Conservation (phyloP, 1,284 basidiomycete species). For the Ganoderma meredithae region DNA sequence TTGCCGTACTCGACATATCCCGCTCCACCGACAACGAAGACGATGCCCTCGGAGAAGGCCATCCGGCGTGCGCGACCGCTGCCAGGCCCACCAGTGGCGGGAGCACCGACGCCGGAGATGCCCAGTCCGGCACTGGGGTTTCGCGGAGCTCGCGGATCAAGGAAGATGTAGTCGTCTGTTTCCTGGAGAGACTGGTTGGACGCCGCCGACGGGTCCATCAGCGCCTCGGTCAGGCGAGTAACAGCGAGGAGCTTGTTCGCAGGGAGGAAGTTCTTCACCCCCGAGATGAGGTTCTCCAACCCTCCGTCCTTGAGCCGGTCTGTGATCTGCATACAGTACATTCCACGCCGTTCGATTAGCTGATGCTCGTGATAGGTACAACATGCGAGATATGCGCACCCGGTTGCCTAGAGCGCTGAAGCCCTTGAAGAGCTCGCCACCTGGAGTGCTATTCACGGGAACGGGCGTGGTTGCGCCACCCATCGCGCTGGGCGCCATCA, state of each 20-base stretch:
- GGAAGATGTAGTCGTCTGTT: constrained; percentile 95
- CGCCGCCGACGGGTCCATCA: constrained; percentile 96
- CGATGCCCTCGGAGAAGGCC: constrained; percentile 89
- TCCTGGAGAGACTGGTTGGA: constrained; percentile 94
- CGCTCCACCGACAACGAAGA: constrained; percentile 97
- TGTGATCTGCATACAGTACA: constrained; percentile 66
- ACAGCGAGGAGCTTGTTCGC: constrained; percentile 94
- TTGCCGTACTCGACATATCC: constrained; percentile 99
- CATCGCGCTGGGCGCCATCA: constrained; percentile 63
- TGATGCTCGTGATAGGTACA: background rate
- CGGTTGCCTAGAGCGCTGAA: constrained; percentile 93
- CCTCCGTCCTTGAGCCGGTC: constrained; percentile 95
- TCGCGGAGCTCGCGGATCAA: constrained; percentile 88
- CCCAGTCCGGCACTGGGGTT: constrained; percentile 59
- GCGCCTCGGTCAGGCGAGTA: constrained; percentile 91
- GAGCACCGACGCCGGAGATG: constrained; percentile 56
- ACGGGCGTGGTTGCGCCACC: constrained; percentile 81
- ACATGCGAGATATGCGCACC: constrained; percentile 54
- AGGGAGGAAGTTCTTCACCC: constrained; percentile 98
- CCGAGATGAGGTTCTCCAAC: constrained; percentile 94
- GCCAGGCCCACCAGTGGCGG: constrained; percentile 45
- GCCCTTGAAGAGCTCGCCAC: constrained; percentile 86
- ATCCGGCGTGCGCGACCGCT: constrained; percentile 68
- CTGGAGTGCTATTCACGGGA: constrained; percentile 70
- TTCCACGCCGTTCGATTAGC: background rate